These are phyloP conservation scores for Crithidia expoeki DNA, from an alignment of 208 protist species.

Conservation along the genomic window DNA sequence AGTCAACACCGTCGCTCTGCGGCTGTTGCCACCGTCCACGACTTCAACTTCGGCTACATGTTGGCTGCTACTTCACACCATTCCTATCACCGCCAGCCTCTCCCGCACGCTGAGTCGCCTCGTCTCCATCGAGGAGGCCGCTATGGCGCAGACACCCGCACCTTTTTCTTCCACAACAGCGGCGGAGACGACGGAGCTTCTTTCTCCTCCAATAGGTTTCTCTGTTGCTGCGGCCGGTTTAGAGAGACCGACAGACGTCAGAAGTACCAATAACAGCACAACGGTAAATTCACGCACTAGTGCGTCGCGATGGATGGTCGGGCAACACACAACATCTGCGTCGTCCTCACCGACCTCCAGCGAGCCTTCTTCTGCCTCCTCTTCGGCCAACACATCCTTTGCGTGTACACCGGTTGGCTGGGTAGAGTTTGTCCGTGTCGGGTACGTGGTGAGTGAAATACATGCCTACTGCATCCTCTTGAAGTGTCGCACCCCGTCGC, in stretches of 20 bases:
- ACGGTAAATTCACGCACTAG: background rate
- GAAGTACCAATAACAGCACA: too few species aligned
- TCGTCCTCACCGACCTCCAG: background rate
- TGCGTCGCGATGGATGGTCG: background rate
- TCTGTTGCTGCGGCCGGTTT: background rate
- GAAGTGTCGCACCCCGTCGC: constrained; percentile 34
- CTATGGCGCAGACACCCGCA: background rate
- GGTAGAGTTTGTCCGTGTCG: constrained; percentile 54
- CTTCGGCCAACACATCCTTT: background rate
- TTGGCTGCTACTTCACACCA: constrained; percentile 68
- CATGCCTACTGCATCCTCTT: constrained; percentile 74
- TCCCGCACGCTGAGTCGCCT: constrained; percentile 48
- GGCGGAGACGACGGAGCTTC: background rate
- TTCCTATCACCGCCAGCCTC: constrained; percentile 68
- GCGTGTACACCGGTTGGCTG: background rate
- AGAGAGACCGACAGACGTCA: background rate
- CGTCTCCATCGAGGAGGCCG: constrained; percentile 28
- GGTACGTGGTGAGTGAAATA: constrained; percentile 66
- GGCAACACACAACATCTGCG: background rate
- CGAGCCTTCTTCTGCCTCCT: background rate
- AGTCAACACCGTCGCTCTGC: constrained; percentile 41
- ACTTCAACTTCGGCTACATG: constrained; percentile 24
- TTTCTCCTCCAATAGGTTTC: background rate
- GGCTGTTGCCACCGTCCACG: constrained; percentile 36
- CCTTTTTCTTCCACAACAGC: background rate